Evolutionary conservation across 768 basidiomycete species (phyloP).

Genomic region (Lenzites betulinus): DNA sequence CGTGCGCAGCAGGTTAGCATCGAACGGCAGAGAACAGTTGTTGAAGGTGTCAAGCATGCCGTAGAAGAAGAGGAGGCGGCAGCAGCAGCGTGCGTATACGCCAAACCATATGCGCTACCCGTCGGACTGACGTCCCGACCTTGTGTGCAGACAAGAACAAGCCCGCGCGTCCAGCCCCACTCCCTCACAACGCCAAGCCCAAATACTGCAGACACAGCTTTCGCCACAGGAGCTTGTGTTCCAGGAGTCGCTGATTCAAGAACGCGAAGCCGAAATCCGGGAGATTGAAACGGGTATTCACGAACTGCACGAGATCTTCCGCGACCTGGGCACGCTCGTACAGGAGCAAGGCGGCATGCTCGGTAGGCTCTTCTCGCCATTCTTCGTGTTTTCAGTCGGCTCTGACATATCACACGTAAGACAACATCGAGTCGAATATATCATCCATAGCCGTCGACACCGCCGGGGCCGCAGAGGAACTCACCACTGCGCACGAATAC

Average conservation of each 20-base stretch:
- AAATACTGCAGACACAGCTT: slow-evolving; percentile 69
- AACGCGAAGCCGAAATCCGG: slow-evolving; percentile 91
- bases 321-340: slow-evolving; percentile 92
- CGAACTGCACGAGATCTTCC: slow-evolving; percentile 94
- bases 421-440: slow-evolving; percentile 95
- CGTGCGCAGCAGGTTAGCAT: slow-evolving; percentile 88
- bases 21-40: slow-evolving; percentile 85
- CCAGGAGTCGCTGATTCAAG: slow-evolving; percentile 92
- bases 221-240: slow-evolving; percentile 92
- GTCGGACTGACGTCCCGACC: background rate
- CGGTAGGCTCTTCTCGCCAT: slow-evolving; percentile 51
- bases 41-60: slow-evolving; percentile 81
- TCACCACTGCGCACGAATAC: slow-evolving; percentile 87
- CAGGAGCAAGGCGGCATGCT: slow-evolving; percentile 94
- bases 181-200: slow-evolving; percentile 67
- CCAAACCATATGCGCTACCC: background rate
- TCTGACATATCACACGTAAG: slow-evolving; percentile 41
- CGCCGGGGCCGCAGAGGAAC: slow-evolving; percentile 78
- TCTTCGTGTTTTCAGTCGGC: background rate
- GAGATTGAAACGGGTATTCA: slow-evolving; percentile 98
- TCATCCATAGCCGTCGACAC: slow-evolving; percentile 85
- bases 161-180: slow-evolving; percentile 37
- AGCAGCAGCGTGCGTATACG: slow-evolving; percentile 31
- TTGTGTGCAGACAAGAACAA: slow-evolving; percentile 22
- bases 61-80: slow-evolving; percentile 80